Evolutionary conservation across 805 yeast species (phyloP), one percentile per base, ranked within the genome.

Genomic region (Maudiozyma serrabonitensis): DNA sequence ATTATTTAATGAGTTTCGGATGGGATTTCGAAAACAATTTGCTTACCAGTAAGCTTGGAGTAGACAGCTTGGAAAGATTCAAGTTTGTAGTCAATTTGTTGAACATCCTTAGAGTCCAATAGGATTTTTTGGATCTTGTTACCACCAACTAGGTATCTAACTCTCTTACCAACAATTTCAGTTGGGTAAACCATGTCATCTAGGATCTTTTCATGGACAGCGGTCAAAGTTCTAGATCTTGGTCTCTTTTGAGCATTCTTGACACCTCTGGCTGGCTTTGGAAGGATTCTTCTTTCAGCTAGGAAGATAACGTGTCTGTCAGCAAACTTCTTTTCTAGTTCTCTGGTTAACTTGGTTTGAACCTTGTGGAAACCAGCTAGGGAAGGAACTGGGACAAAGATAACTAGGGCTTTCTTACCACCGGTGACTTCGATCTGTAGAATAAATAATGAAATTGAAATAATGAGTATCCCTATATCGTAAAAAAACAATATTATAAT

Each of bases 171-270:
- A 65, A 85, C 82, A 70, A 91, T 93, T 81, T 91, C 97, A 66
- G 98, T 89, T 77, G 99, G 99, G 97, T 84, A 91, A 62, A 93
- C 99, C 72, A 91, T 82, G 79, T 91, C 99, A 79, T 91, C 99
- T 75, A 91, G 87, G 78, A 91, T 79, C 76, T 88, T 87, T 79
- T 93, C 98, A 78, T 91, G 99, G 65, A 91, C 99, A 71, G 97
- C 89, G 66, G 96, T 83, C 75, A 93, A 82, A 70, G 99, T 91
- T 86, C 99, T 89, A 68, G 98, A 90, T 81, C 95, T 87, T 75
- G 99, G 99, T 83, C 99, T 90, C 91, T 93, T 90, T 81, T 91
- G 99, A 69, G 74, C 76, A 75, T 83, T 86, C 82, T 89, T 87
- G 56, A 96, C 80, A 70, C 82, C 78, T 80, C 98, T 89, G 70